These are phyloP conservation scores for Colletotrichum simmondsii DNA, from an alignment of 2,329 filamentous ascomycete species.

Conservation along the genomic window DNA sequence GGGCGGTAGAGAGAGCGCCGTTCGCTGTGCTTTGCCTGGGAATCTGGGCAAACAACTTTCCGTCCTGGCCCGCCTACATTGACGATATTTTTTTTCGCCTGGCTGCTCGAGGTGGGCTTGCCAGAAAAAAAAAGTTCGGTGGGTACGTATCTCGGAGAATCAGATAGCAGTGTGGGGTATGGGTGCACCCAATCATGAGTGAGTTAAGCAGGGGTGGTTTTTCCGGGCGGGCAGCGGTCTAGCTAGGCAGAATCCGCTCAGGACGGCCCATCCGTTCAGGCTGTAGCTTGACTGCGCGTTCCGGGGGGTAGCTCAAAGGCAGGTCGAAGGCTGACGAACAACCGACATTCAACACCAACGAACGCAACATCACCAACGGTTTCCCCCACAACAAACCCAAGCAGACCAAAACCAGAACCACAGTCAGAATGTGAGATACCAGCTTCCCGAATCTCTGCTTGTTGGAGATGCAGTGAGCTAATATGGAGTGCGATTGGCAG, in stretches of 20 bases:
- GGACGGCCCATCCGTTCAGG: constrained; percentile 41
- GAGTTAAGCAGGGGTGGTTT: constrained; percentile 3
- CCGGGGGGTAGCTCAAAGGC: constrained; percentile 31
- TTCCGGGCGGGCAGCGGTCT: constrained; percentile 43
- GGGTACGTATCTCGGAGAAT: constrained; percentile 33
- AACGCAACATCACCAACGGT: constrained; percentile 27
- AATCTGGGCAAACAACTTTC: constrained; percentile 36
- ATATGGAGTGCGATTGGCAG: constrained; percentile 55
- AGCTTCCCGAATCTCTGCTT: neutral
- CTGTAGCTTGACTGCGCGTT: constrained; percentile 57
- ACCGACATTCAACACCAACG: constrained; percentile 18
- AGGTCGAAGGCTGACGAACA: constrained; percentile 31
- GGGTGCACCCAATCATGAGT: constrained; percentile 5
- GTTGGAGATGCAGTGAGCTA: constrained; percentile 32
- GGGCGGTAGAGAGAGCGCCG: constrained; percentile 32
- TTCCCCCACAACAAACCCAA: constrained; percentile 2
- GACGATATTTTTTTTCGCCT: constrained; percentile 33
- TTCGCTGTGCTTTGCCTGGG: constrained; percentile 31
- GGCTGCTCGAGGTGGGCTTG: constrained; percentile 32
- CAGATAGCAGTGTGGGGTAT: constrained; percentile 21
- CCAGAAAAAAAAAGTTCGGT: constrained; percentile 53
- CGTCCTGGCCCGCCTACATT: constrained; percentile 40
- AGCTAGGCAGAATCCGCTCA: constrained; percentile 42
- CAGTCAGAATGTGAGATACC: constrained; percentile 43
- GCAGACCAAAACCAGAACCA: constrained; percentile 16